A percentile compares a stretch with the other conserved stretches of the same genome.
Evolutionary conservation across 176 grass and related monocot genomes (phyloP).

Genomic region (Bromus sterilis): DNA sequence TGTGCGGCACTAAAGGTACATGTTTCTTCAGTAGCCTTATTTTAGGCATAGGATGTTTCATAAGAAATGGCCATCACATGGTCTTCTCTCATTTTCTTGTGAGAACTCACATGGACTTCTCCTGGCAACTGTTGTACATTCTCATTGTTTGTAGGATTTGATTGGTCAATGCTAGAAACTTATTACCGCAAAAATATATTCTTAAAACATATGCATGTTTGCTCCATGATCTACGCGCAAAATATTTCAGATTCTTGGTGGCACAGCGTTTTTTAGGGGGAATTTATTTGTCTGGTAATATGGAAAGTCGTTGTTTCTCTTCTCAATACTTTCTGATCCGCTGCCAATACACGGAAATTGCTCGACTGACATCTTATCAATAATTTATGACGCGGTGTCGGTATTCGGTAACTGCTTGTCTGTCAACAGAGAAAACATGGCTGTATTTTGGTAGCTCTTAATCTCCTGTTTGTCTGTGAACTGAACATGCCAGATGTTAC

Average conservation of each 20-base stretch:
- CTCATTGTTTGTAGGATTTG: background rate
- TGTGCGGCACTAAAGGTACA: background rate
- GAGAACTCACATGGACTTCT: background rate
- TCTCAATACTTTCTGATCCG: slow-evolving; percentile 1
- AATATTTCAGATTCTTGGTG: background rate
- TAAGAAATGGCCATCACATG: slow-evolving; percentile 9
- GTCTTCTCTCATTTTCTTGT: background rate
- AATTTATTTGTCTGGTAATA: background rate
- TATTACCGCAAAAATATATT: too few species aligned
- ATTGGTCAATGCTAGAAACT: slow-evolving; percentile 2
- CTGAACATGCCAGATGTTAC: slow-evolving; percentile 3
- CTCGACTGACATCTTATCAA: background rate
- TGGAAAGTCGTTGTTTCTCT: background rate
- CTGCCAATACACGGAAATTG: background rate
- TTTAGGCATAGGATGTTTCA: background rate
- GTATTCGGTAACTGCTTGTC: background rate
- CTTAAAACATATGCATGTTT: slow-evolving; percentile 15
- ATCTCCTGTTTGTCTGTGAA: background rate
- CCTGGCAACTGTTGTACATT: background rate
- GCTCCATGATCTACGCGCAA: background rate
- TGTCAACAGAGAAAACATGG: background rate
- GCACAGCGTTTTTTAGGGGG: background rate
- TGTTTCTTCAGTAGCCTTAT: background rate
- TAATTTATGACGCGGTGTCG: background rate
- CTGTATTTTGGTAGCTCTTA: background rate